These are phyloP conservation scores for Porphyrellus cyaneotinctus DNA, from an alignment of 768 basidiomycete genomes.

Conservation along the genomic window DNA sequence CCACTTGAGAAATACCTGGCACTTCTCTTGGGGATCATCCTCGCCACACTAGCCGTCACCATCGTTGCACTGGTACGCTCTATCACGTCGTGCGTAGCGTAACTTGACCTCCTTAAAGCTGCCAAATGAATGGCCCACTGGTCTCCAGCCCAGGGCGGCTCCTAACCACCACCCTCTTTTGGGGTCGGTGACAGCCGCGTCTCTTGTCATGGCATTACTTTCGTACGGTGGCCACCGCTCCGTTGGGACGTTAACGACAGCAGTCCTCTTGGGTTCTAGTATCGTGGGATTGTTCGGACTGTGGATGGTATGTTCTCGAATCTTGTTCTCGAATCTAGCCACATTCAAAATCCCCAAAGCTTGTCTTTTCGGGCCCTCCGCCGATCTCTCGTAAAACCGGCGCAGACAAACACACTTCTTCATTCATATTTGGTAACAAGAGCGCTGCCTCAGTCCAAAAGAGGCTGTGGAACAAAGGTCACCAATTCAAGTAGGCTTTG, in stretches of 20 bases:
- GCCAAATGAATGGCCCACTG: constrained; percentile 38
- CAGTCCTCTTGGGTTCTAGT: constrained; percentile 47
- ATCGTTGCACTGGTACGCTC: constrained; percentile 53
- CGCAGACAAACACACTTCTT: constrained; percentile 75
- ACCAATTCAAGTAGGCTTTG: constrained; percentile 28
- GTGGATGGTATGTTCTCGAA: constrained; percentile 56
- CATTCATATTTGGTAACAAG: constrained; percentile 78
- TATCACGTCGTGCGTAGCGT: constrained; percentile 2
- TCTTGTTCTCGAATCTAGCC: constrained; percentile 9
- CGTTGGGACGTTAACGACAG: constrained; percentile 53
- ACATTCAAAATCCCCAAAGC: constrained; percentile 35
- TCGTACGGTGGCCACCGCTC: constrained; percentile 61
- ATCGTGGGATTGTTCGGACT: constrained; percentile 61
- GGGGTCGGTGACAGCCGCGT: constrained; percentile 52
- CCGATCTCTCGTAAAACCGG: constrained; percentile 68
- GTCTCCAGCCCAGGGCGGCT: constrained; percentile 26
- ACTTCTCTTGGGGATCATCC: constrained; percentile 59
- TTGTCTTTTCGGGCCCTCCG: constrained; percentile 56
- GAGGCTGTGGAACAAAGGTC: constrained; percentile 47
- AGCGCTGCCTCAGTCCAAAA: constrained; percentile 59
- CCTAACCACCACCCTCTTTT: constrained; percentile 57
- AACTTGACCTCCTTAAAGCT: constrained; percentile 31
- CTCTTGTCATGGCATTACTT: constrained; percentile 52
- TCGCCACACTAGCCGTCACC: constrained; percentile 51
- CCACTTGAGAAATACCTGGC: constrained; percentile 67